Base-by-base conservation (phyloP, 192 early-diverging fungal species). In the Coemansia sp. region DNA sequence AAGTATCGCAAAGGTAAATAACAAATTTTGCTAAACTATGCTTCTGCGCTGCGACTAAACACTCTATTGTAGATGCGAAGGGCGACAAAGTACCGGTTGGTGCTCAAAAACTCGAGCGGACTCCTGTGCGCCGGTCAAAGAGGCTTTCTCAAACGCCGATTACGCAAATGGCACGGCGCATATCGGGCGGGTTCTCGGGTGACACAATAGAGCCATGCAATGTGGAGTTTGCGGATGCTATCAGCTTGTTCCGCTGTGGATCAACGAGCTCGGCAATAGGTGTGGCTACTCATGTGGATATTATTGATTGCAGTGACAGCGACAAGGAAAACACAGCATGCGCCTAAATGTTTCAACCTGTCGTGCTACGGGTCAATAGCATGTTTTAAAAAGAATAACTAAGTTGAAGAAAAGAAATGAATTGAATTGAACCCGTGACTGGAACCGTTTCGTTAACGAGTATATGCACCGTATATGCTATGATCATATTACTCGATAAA, bases 261-360 rank as follows among this genome's bases (percentile, higher is more conserved):
- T 23, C 62, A 24, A n/a, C 12, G 18, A 39, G 22, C 20, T 11
- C 23, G 1, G 4, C 7, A 14, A 53, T 38, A 3, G n/a, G 27
- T 20, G 49, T 45, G 13, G 18, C 26, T 16, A 23, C 24, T 19
- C 51, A 11, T 32, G 68, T 68, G 10, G 76, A 79, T 45, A 81
- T 81, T 43, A 59, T 81, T 6, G 78, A 81, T 38, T 64, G 45
- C 65, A 72, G 71, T 53, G 77, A 64, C 22, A 70, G 62, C 51
- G 78, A 81, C 14, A 73, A 62, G 18, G 75, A 74, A 49, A 76
- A 75, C 37, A 41, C 52, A 1, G 38, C 48, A 11, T 52, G 47
- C 11, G 53, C 50, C 0, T 69, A 69, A 43, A 4, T 35, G 8
- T 9, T 35, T 35, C 32, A 32, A 32, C 29, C 7, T 35, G 32